Percentiles rank a stretch among this genome's conserved stretches.
These are phyloP conservation scores for Paraurostyla sp. DNA, from an alignment of 73 alveolate genomes.

Conservation along the genomic window DNA sequence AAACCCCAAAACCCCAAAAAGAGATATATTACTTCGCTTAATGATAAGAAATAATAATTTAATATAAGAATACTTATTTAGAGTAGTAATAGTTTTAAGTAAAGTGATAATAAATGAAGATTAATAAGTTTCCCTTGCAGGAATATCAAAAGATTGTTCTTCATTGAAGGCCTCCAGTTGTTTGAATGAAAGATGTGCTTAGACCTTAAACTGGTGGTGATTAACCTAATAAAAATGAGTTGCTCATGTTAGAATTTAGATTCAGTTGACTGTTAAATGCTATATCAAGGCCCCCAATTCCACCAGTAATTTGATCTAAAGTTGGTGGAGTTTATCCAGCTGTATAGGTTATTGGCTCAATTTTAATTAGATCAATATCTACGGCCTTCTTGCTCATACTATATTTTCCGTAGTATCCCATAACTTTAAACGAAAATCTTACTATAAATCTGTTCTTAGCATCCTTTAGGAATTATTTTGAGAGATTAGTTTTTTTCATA, in stretches of 20 bases:
- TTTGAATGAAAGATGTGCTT: not conserved
- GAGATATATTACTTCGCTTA: too few relatives aligned
- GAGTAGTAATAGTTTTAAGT: not conserved
- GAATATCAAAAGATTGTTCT: not conserved
- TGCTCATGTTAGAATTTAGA: not conserved
- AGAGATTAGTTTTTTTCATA: constrained; percentile 77
- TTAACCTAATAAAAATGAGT: not conserved
- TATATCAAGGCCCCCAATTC: not conserved
- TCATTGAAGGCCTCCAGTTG: not conserved
- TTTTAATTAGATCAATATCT: constrained; percentile 75
- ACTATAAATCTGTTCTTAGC: constrained; percentile 63
- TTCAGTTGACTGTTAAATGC: not conserved
- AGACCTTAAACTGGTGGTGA: not conserved
- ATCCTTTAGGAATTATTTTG: constrained; percentile 75
- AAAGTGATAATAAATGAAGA: not conserved
- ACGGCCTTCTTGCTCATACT: constrained; percentile 83
- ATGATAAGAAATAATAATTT: too few relatives aligned
- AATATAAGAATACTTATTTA: too few relatives aligned
- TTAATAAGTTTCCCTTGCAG: constrained; percentile 4
- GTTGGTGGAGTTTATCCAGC: not conserved
- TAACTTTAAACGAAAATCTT: constrained; percentile 79
- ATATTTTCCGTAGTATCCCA: constrained; percentile 86
- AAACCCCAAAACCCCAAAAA: too few relatives aligned
- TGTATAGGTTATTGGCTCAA: constrained; percentile 12
- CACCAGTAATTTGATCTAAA: not conserved